Evolutionary conservation across 73 alveolate genomes (phyloP), one percentile per base, ranked within the genome.

Genomic region (Paramecium sexaurelia): DNA sequence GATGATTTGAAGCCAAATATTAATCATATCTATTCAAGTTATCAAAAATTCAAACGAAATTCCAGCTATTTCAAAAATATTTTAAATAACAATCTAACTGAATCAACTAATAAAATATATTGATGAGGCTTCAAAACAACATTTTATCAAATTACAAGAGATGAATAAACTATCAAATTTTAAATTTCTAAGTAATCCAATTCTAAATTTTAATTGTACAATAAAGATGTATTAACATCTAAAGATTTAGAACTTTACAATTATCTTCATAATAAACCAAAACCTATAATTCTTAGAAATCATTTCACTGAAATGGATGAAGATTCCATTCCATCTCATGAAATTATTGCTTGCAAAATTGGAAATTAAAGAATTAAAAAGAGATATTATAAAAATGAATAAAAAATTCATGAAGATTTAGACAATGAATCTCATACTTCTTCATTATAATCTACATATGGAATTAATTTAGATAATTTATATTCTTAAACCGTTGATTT

Each of bases 361-460:
- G 83, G 83, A 61, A 61, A 61, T 11, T 27, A 61, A 61, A 61
- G 83, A 61, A 17, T 61, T 3, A 61, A 32, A 32, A 61, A 61
- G 26, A 61, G 83, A 61, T 61, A 61, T 61, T 45, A 61, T 61
- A 61, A 26, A 61, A 61, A 8, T 8, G 83, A 61, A 10, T 26
- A 61, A 29, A 29, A 61, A 29, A 61, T 29, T 22, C 43, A 29
- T 29, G 83, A 61, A 29, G 83, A 61, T 27, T 61, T 61, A 11
- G 83, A 61, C 10, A 37, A 71, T 71, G 86, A 35, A 36, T 71
- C 86, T 71, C 86, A 71, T 71, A 71, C 86, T 71, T 71, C 86
- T 33, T 71, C 86, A 19, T 36, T 71, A 37, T 71, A 71, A 37
- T 71, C 86, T 27, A 71, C 86, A 11, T 71, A 71, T 71, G 86